Evolutionary conservation across 2,329 filamentous ascomycete genomes (phyloP), one percentile per base, ranked within the genome.

Genomic region (Zymoseptoria passerinii): DNA sequence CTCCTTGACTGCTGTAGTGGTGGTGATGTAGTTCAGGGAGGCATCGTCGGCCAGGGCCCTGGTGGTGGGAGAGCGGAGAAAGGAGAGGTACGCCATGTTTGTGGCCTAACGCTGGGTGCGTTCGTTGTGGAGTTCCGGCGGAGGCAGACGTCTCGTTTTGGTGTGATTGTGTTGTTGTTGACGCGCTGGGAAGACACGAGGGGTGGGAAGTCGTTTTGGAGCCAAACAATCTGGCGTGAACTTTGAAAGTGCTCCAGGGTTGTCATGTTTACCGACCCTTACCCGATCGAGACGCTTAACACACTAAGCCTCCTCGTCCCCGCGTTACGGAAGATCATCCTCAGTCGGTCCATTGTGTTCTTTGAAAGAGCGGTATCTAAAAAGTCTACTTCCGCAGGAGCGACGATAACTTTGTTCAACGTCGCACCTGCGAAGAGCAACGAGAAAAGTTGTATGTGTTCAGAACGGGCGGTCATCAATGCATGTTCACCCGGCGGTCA

Each of bases 11-110:
- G 83, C 83, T 35, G 86, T 90, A 10, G 91, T 87, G 7, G 92
- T 96, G 57, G 92, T 90, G 73, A 97, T 87, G 78, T 97, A 99
- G 79, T 92, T 85, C 66, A 81, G 71, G 10, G 75, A 71, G 52
- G 78, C 77, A 63, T 75, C 72, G 56, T 72, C 72, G 52, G 77
- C 73, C 51, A 81, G 74, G 48, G 72, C 73, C 52, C 70, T 71
- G 53, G 72, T 65, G 57, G 70, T 74, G 18, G 78, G 78, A 55
- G 69, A 71, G 58, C 72, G 73, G 57, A 80, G 70, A 66, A 79
- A 81, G 5, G 70, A 67, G 61, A 75, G 66, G 68, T 80, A 81
- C 66, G 64, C 56, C 19, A 50, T 50, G 18, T 50, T 10, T 10
- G 49, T 50, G 19, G 23, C 20, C 9, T 27, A 16, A 9, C 19